Evolutionary conservation across 352 stramenopile genomes (phyloP).

Genomic region (Globisporangium carolinianum): DNA sequence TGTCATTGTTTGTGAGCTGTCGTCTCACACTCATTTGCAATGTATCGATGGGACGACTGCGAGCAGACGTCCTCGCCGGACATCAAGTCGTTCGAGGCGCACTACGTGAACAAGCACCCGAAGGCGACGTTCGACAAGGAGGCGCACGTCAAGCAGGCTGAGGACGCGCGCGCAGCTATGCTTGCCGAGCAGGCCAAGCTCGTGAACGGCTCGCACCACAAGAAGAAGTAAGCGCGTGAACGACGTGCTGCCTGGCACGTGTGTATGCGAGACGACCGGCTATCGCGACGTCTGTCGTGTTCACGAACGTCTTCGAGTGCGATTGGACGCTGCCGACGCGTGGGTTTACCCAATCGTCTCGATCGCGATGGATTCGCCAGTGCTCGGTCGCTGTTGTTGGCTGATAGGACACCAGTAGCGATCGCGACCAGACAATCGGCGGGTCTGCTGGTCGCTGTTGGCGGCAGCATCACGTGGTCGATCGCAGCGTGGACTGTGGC

Average conservation of each 20-base stretch:
- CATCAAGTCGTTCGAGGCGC: conserved; percentile 54
- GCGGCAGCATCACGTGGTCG: too few species aligned
- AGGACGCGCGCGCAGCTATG: conserved; percentile 30
- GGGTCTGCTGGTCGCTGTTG: too few species aligned
- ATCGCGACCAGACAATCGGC: too few species aligned
- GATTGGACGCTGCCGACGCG: too few species aligned
- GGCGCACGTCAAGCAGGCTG: conserved; percentile 36
- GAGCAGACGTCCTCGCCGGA: conserved; percentile 45
- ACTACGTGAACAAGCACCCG: conserved; percentile 57
- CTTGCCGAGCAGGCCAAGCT: conserved; percentile 19
- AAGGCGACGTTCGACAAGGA: conserved; percentile 49
- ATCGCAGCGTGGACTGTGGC: too few species aligned
- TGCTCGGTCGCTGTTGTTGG: too few species aligned
- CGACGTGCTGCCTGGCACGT: not conserved
- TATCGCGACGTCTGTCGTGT: too few species aligned
- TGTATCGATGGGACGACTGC: not conserved
- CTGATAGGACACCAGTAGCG: too few species aligned
- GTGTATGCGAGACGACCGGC: too few species aligned
- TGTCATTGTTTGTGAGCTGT: not conserved
- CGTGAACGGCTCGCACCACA: conserved; percentile 45
- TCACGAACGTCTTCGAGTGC: too few species aligned
- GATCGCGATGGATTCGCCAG: too few species aligned
- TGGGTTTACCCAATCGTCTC: too few species aligned
- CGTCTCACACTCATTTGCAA: not conserved
- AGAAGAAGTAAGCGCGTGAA: conserved; percentile 17